These are phyloP conservation scores for Aquilaria yunnanensis DNA, from an alignment of 345 rosid genomes.

Conservation along the genomic window DNA sequence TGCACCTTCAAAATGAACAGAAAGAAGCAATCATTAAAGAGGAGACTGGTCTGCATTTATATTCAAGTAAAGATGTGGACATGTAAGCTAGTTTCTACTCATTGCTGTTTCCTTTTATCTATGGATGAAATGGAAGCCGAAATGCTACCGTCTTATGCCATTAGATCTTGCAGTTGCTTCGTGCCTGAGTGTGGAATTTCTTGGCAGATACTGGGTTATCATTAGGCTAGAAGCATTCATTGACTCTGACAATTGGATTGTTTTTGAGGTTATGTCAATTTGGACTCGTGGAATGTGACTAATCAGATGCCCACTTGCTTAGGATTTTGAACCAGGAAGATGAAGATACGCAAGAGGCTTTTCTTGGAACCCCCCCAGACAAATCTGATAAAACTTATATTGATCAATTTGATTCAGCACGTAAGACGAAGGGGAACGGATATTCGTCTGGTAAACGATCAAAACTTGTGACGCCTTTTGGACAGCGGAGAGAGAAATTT, in stretches of 20 bases:
- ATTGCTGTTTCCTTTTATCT: not conserved
- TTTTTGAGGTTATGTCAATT: constrained; percentile 1
- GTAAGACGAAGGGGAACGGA: constrained; percentile 36
- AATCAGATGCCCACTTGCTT: constrained; percentile 2
- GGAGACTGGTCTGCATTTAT: constrained; percentile 62
- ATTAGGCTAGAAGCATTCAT: not conserved
- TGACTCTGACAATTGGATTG: not conserved
- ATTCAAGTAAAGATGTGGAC: constrained; percentile 81
- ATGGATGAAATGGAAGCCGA: not conserved
- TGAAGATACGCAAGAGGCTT: constrained; percentile 42
- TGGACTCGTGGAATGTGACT: not conserved
- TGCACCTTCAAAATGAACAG: constrained; percentile 79
- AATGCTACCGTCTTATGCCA: no score
- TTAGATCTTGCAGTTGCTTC: no score
- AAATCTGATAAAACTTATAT: constrained; percentile 31
- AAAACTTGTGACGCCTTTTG: constrained; percentile 73
- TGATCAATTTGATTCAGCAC: constrained; percentile 39
- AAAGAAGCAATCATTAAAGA: constrained; percentile 52
- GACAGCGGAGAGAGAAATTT: constrained; percentile 58
- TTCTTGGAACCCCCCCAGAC: constrained; percentile 55
- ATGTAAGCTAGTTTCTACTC: constrained; percentile 45
- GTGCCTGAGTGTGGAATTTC: no score
- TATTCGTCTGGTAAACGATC: constrained; percentile 57
- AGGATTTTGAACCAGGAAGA: constrained; percentile 67
- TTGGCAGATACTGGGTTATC: not conserved